phyloP scores from a whole-genome alignment of 148 eudicot species.

The Pharnaceum exiguum region DNA sequence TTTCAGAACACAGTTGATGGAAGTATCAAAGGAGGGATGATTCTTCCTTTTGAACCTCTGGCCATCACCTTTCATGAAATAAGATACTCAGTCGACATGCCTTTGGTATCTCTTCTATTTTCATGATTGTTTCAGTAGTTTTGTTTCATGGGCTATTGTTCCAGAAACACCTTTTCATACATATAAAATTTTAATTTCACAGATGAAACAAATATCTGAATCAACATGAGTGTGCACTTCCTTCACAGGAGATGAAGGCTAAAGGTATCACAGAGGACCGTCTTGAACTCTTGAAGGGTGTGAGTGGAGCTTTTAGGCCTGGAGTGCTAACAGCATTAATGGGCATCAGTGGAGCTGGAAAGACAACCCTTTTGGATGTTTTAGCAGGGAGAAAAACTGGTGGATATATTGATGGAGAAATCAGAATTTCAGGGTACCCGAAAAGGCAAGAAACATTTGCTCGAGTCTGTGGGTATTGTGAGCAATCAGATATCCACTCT shows the following conservation, averaged over 20 bases:
- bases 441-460: conserved; percentile 82
- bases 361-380: conserved; percentile 96
- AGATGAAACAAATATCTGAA: too few species aligned
- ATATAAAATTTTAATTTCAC: too few species aligned
- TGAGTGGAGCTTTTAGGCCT: conserved; percentile 85
- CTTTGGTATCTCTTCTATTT: conserved; percentile 41
- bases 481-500: conserved; percentile 90
- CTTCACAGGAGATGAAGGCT: conserved; percentile 61
- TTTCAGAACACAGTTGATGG: too few species aligned
- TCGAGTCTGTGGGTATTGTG: conserved; percentile 80
- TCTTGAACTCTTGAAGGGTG: conserved; percentile 69
- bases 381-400: conserved; percentile 94
- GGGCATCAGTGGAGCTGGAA: conserved; percentile 95
- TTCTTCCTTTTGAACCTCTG: conserved; percentile 87
- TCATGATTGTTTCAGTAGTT: too few species aligned
- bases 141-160: too few species aligned
- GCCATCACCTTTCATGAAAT: conserved; percentile 83
- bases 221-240: too few species aligned
- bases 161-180: too few species aligned
- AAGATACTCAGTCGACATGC: conserved; percentile 91
- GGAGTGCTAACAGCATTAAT: conserved; percentile 89
- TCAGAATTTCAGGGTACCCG: conserved; percentile 74
- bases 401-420: conserved; percentile 86
- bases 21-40: conserved; percentile 88
- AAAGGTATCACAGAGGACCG: conserved; percentile 62